phyloP scores from a whole-genome alignment of 192 early-diverging fungal genomes.

The Linnemannia exigua region DNA sequence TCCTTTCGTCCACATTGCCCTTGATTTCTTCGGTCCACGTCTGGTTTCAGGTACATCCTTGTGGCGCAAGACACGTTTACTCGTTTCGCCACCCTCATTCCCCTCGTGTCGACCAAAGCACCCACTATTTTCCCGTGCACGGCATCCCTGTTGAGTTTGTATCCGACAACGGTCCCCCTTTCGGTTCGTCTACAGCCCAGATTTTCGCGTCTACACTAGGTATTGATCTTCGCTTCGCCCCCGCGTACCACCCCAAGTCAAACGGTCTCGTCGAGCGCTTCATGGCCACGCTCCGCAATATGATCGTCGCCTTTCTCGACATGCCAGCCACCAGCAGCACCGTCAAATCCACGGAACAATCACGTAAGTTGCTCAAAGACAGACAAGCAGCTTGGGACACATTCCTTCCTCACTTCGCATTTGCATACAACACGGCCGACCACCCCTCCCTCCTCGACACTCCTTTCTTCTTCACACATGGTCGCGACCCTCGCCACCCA shows the following conservation, averaged over 20 bases:
- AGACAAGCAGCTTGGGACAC: neutral
- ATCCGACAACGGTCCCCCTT: no score
- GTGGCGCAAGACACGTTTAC: constrained; percentile 35
- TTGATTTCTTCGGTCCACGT: constrained; percentile 24
- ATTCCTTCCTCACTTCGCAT: constrained; percentile 9
- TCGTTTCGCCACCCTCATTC: constrained; percentile 22
- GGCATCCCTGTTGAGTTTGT: constrained; percentile 14
- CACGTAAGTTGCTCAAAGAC: neutral
- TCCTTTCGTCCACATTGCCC: constrained; percentile 18
- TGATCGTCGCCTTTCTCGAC: constrained; percentile 11
- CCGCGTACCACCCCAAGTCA: constrained; percentile 33
- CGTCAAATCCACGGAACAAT: no score
- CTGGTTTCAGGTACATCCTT: constrained; percentile 16
- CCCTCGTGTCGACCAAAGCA: neutral
- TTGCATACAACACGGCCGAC: constrained; percentile 21
- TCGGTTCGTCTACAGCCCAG: neutral
- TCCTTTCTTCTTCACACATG: constrained; percentile 14
- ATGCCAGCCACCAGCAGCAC: no score
- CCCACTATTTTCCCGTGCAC: constrained; percentile 3
- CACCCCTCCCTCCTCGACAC: constrained; percentile 19
- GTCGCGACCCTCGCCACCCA: constrained; percentile 18
- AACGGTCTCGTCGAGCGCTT: constrained; percentile 31
- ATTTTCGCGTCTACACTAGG: constrained; percentile 1
- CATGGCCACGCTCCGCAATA: constrained; percentile 17
- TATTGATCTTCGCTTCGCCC: neutral